Conservation (phyloP, 2,329 filamentous ascomycete genomes). For the Clarireedia homoeocarpa region DNA sequence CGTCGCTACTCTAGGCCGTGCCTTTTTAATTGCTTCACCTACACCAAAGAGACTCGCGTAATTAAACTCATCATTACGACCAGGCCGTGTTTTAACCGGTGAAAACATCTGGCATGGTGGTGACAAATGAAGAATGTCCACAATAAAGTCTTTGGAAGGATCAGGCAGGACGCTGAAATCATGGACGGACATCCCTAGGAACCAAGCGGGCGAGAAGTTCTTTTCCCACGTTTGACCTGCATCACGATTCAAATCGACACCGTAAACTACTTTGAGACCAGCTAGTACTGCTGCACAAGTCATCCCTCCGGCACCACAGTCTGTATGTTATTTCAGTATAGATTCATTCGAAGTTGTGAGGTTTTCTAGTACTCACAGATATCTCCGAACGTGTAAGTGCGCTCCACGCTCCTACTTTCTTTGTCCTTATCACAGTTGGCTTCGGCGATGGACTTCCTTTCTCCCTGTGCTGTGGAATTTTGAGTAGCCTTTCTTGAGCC, state of each 20-base stretch:
- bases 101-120: slow-evolving; percentile 75
- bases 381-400: neutral
- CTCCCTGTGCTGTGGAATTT: neutral
- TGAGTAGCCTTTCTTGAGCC: slow-evolving; percentile 29
- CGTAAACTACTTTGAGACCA: slow-evolving; percentile 52
- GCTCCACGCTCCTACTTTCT: neutral
- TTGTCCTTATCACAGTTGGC: neutral
- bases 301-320: slow-evolving; percentile 65
- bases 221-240: slow-evolving; percentile 20
- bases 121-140: slow-evolving; percentile 67
- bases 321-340: slow-evolving; percentile 63
- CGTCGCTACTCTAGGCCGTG: slow-evolving; percentile 61
- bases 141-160: slow-evolving; percentile 31
- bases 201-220: slow-evolving; percentile 30
- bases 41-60: slow-evolving; percentile 50
- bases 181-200: slow-evolving; percentile 41
- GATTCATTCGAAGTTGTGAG: slow-evolving; percentile 19
- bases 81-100: slow-evolving; percentile 55
- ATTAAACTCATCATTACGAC: slow-evolving; percentile 58
- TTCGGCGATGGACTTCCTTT: slow-evolving; percentile 4
- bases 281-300: slow-evolving; percentile 53
- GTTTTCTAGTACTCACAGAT: slow-evolving; percentile 2
- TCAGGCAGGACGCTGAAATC: slow-evolving; percentile 37
- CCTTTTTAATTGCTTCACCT: slow-evolving; percentile 45
- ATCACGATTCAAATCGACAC: slow-evolving; percentile 49